These are phyloP conservation scores for Prunus salicina DNA, from an alignment of 306 rosid species.

Conservation along the genomic window DNA sequence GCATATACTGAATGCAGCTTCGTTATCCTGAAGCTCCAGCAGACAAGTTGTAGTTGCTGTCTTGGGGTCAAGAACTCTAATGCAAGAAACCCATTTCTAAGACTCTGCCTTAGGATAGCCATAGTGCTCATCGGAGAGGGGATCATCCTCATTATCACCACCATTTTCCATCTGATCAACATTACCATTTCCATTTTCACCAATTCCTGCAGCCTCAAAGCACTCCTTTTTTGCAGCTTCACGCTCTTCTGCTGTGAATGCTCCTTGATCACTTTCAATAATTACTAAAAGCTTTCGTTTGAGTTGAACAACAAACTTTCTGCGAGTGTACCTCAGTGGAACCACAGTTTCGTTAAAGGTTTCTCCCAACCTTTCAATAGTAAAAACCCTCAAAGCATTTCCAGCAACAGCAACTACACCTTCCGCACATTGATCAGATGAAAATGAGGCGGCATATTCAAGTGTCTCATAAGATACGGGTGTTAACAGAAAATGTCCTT, in stretches of 20 bases:
- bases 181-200: constrained; percentile 76
- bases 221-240: constrained; percentile 87
- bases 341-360: constrained; percentile 92
- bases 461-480: constrained; percentile 97
- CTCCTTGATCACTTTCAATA: constrained; percentile 96
- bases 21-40: constrained; percentile 93
- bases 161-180: constrained; percentile 92
- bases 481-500: constrained; percentile 91
- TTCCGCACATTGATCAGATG: constrained; percentile 94
- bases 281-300: constrained; percentile 75
- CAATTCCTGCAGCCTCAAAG: constrained; percentile 72
- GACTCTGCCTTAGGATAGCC: constrained; percentile 96
- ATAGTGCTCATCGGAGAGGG: constrained; percentile 85
- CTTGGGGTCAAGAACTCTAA: constrained; percentile 93
- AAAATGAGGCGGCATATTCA: constrained; percentile 91
- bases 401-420: constrained; percentile 97
- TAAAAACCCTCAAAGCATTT: constrained; percentile 82
- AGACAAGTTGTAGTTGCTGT: constrained; percentile 81
- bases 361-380: constrained; percentile 94
- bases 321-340: constrained; percentile 97
- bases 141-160: constrained; percentile 84
- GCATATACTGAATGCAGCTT: constrained; percentile 94
- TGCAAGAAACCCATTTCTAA: constrained; percentile 93
- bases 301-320: constrained; percentile 91
- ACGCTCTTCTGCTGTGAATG: constrained; percentile 86